Evolutionary conservation across 768 basidiomycete species (phyloP), one percentile per base, ranked within the genome.

Genomic region (Tricholoma sp.): DNA sequence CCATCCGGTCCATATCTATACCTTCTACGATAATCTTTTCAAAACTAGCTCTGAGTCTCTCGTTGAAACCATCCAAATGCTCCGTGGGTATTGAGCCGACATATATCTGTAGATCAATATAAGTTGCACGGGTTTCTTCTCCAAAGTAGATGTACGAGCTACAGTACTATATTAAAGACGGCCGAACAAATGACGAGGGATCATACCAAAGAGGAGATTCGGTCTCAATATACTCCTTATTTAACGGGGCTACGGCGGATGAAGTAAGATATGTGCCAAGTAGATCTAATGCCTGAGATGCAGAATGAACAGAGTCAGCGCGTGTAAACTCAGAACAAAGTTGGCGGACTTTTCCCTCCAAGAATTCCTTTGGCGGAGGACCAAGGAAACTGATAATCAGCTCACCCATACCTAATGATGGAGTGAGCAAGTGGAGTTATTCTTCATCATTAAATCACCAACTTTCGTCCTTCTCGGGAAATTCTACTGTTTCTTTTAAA

Each of bases 381-480:
- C 95, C 96, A 57, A 88, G 75, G 72, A 86, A 94, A 34, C 75
- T 80, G 50, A 98, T 79, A 18, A 81, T 72, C 6, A 98, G 66
- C 74, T 98, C 94, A 34, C 97, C 96, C 64, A 93, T 83, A 58
- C 75, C 80, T 81, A 52, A 7, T 47, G 50, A 21, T 11, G 9
- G 14, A 24, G 53, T 54, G 31, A 55, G 52, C 59, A 34, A 51
- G 39, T 43, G 50, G 8, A 19, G 52, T 22, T 5, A n/a, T 50
- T 52, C 7, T 19, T n/a, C 46, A 21, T 55, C 29, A 24, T 43
- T 35, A 32, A 41, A 14, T 54, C 35, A 65, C 79, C 22, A 58
- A 76, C 89, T 90, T 76, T 98, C 96, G 64, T 98, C 95, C 70
- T 92, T 86, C 74, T 98, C 97, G 10, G 97, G 96, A 66, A 99